phyloP scores from a whole-genome alignment of 352 stramenopile genomes.

The Globisporangium polare region DNA sequence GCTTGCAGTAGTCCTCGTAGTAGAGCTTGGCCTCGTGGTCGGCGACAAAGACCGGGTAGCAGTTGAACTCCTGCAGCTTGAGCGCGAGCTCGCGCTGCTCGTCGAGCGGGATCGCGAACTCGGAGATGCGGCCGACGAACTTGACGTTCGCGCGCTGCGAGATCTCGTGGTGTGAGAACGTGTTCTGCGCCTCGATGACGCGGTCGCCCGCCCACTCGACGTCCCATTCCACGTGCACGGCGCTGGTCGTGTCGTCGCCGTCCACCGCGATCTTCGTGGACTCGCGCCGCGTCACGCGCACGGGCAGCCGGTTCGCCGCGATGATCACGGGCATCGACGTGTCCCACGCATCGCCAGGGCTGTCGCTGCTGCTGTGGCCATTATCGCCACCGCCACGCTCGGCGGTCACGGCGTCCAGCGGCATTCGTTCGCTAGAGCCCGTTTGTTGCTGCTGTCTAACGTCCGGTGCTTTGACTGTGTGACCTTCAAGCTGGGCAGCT shows the following conservation, averaged over 20 bases:
- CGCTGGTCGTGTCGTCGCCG: neutral
- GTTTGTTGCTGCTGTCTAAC: too few species aligned
- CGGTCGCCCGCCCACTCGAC: constrained; percentile 72
- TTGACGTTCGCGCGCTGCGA: constrained; percentile 61
- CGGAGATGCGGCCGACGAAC: constrained; percentile 63
- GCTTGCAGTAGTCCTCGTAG: constrained; percentile 96
- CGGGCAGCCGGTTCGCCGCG: constrained; percentile 61
- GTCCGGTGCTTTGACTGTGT: neutral
- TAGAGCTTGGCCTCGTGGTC: constrained; percentile 56
- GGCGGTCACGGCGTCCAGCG: neutral
- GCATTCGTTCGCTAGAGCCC: neutral
- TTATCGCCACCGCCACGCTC: too few species aligned
- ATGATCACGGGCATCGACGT: constrained; percentile 64
- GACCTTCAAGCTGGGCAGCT: constrained; percentile 8
- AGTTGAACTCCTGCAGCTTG: constrained; percentile 57
- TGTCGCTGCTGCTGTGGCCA: neutral
- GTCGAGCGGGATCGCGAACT: constrained; percentile 43
- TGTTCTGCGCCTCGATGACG: constrained; percentile 73
- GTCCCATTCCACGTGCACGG: constrained; percentile 26
- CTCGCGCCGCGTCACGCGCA: constrained; percentile 28
- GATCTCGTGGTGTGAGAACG: constrained; percentile 70
- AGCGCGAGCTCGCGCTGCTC: constrained; percentile 45
- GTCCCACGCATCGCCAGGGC: constrained; percentile 38
- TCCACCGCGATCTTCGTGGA: neutral
- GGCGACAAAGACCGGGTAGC: constrained; percentile 60